A percentile compares a stretch with the other conserved stretches of the same genome.
phyloP scores from a whole-genome alignment of 495 filamentous ascomycete genomes.

The Penicillium pulvis region DNA sequence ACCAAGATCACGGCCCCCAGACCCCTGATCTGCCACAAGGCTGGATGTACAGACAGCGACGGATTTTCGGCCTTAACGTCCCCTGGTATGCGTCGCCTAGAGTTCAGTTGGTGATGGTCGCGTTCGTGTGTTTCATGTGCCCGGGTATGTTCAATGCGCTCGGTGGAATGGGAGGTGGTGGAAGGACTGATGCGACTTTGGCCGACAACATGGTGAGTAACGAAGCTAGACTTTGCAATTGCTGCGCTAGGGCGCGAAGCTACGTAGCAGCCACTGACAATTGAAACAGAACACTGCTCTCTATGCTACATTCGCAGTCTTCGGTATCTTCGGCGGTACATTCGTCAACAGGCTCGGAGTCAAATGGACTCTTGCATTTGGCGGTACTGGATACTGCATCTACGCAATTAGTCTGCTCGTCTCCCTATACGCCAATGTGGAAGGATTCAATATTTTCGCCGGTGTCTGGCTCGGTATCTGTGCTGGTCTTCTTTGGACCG shows the following conservation, averaged over 20 bases:
- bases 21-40: conserved; percentile 4
- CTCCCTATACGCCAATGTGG: conserved; percentile 70
- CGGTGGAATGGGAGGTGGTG: conserved; percentile 52
- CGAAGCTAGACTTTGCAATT: neutral
- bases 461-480: conserved; percentile 46
- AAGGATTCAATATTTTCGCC: conserved; percentile 70
- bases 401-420: conserved; percentile 42
- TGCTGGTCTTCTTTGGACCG: conserved; percentile 49
- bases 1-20: neutral
- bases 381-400: conserved; percentile 44
- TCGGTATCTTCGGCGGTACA: conserved; percentile 52
- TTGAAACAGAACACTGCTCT: conserved; percentile 51
- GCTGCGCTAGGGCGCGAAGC: neutral
- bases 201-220: conserved; percentile 36
- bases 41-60: conserved; percentile 8
- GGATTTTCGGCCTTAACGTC: neutral
- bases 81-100: conserved; percentile 69
- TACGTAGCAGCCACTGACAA: neutral
- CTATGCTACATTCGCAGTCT: conserved; percentile 54
- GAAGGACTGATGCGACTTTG: conserved; percentile 40
- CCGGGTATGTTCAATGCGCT: conserved; percentile 76
- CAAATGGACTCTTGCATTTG: conserved; percentile 38
- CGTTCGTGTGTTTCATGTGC: conserved; percentile 75
- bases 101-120: conserved; percentile 40
- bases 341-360: conserved; percentile 44